Base-by-base conservation (phyloP, 768 basidiomycete species). In the Macrocybe gigantea region DNA sequence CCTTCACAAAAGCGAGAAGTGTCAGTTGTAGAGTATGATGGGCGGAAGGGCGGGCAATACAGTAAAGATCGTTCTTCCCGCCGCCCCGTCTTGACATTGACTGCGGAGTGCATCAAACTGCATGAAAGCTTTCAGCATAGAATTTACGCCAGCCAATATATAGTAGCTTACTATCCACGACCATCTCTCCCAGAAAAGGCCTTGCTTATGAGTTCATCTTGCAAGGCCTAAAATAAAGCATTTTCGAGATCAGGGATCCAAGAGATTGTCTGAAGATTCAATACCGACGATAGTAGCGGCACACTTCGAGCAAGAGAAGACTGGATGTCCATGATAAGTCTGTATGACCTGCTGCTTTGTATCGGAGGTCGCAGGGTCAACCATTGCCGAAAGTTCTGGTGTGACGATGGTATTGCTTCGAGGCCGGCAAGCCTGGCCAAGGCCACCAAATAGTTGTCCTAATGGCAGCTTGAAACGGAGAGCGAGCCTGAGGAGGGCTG, bases 201-300 rank as follows among this genome's bases (percentile, higher is more conserved):
- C 59, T 91, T 92, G 69, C 85, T 88, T 51, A 92, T 88, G 14
- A 90, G 64, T 55, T 91, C 88, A 53, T 92, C 89, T 62, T 91
- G 88, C 11, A 92, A 71, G 14, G 83, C 78, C 88, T 90, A 49
- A 52, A 33, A 47, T 43, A 41, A 44, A n/a, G 2, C 11, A 38
- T 38, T 11, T 11, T 11, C 14, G 11, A 38, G 29, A 13, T 8
- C 44, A 12, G 11, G 33, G 34, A 41, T 47, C 30, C 9, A 37
- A 29, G n/a, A 6, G 29, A 7, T 10, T 29, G 10, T 10, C 6
- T 40, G 41, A 47, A 45, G 49, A 44, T 39, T 31, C 31, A 22
- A 66, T 15, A 30, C 84, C 45, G 45, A 88, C 88, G 44, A 91
- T 78, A 11, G 81, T 77, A 12, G 82, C 81, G 41, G 84, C 74